Percentiles rank a stretch among this genome's conserved stretches.
These are phyloP conservation scores for Hapsidospora chrysogenum DNA, from an alignment of 495 filamentous ascomycete genomes.

Conservation along the genomic window DNA sequence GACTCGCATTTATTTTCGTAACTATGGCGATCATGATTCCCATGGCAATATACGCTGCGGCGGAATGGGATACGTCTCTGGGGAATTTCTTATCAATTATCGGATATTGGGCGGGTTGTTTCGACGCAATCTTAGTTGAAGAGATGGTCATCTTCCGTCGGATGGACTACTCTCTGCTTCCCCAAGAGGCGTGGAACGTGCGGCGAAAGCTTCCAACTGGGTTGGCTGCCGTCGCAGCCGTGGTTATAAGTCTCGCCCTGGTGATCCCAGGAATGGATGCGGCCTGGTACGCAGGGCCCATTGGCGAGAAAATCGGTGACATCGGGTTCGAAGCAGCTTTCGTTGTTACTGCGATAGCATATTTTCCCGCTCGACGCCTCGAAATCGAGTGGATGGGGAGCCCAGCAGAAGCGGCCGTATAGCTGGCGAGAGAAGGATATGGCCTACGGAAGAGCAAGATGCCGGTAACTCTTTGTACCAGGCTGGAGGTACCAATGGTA, in stretches of 20 bases:
- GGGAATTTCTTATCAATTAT: constrained; percentile 34
- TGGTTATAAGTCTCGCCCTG: constrained; percentile 17
- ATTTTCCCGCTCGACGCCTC: too few relatives aligned
- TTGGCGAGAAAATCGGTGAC: too few relatives aligned
- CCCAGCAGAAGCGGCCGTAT: too few relatives aligned
- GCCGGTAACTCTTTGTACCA: too few relatives aligned
- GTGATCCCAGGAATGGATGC: constrained; percentile 34
- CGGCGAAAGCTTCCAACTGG: constrained; percentile 26
- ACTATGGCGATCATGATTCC: constrained; percentile 28
- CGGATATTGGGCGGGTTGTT: constrained; percentile 36
- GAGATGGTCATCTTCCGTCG: constrained; percentile 29
- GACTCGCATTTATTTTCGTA: constrained; percentile 28
- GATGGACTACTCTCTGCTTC: constrained; percentile 20
- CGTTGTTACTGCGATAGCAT: too few relatives aligned
- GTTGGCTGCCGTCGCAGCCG: constrained; percentile 21
- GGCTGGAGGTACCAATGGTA: too few relatives aligned
- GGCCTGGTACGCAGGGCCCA: constrained; percentile 34
- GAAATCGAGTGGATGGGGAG: too few relatives aligned
- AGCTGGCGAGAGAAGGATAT: too few relatives aligned
- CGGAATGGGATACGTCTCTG: constrained; percentile 28
- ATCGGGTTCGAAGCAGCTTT: too few relatives aligned
- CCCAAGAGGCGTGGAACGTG: constrained; percentile 28
- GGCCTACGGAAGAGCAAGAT: too few relatives aligned
- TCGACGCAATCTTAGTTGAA: constrained; percentile 25
- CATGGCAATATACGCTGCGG: constrained; percentile 25